Conservation (phyloP, 2,329 filamentous ascomycete species). For the Pyricularia sp. region DNA sequence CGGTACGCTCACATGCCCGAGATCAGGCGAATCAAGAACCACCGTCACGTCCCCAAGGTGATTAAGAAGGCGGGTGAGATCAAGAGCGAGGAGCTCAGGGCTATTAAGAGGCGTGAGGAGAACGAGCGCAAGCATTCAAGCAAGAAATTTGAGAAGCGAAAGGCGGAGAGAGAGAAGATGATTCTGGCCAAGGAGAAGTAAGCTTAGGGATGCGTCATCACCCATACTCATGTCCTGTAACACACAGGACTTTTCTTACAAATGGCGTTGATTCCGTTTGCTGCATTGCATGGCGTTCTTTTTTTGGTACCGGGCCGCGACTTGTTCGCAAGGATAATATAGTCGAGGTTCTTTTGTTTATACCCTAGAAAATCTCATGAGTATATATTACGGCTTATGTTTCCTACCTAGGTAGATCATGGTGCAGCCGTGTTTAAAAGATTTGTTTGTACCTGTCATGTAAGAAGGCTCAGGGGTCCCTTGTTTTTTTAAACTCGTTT, state of each 20-base stretch:
- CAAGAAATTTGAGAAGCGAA: conserved; percentile 55
- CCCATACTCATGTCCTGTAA: background rate
- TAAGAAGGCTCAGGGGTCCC: background rate
- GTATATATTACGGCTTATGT: background rate
- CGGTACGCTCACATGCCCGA: conserved; percentile 94
- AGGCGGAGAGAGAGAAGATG: conserved; percentile 70
- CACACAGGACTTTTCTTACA: background rate
- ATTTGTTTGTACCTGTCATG: background rate
- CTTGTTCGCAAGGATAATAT: background rate
- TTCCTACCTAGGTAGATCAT: background rate
- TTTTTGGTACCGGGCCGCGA: background rate
- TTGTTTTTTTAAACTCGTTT: background rate
- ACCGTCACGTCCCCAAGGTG: conserved; percentile 81
- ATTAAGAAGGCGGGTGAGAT: conserved; percentile 95
- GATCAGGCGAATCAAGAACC: conserved; percentile 76
- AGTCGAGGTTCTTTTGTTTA: background rate
- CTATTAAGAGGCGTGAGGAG: conserved; percentile 83
- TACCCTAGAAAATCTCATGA: background rate
- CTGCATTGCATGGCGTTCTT: conserved; percentile 2
- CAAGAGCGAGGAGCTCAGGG: conserved; percentile 76
- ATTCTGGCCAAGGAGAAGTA: conserved; percentile 54
- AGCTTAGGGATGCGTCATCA: background rate
- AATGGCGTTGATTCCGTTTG: background rate
- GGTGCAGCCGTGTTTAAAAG: background rate
- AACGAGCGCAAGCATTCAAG: conserved; percentile 86